Evolutionary conservation across 192 early-diverging fungal genomes (phyloP).

Genomic region (Linnemannia exigua): DNA sequence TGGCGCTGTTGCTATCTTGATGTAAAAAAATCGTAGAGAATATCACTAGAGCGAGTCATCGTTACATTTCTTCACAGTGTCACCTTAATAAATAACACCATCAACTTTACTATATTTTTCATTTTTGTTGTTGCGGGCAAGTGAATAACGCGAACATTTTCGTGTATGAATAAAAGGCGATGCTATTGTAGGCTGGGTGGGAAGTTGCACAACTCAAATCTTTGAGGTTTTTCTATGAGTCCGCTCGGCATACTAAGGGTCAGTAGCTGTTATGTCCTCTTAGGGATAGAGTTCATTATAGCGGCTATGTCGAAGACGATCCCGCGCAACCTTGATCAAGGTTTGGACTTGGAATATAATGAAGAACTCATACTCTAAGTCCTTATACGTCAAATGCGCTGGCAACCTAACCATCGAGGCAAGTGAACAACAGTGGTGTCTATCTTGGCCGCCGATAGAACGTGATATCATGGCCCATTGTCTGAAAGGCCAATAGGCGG

Average conservation of each 20-base stretch:
- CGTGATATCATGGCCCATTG: slow-evolving; percentile 13
- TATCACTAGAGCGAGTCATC: not conserved
- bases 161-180: too few relatives aligned
- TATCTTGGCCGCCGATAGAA: slow-evolving; percentile 20
- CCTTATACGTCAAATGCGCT: slow-evolving; percentile 8
- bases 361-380: slow-evolving; percentile 27
- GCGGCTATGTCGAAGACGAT: too few relatives aligned
- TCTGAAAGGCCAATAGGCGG: slow-evolving; percentile 17
- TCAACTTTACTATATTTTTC: too few relatives aligned
- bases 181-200: too few relatives aligned
- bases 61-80: too few relatives aligned
- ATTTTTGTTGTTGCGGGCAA: too few relatives aligned
- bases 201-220: too few relatives aligned
- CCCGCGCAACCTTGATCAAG: slow-evolving; percentile 1
- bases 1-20: slow-evolving; percentile 21
- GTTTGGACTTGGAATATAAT: slow-evolving; percentile 26
- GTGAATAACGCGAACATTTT: too few relatives aligned
- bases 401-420: slow-evolving; percentile 8
- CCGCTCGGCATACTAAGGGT: too few relatives aligned
- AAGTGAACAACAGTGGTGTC: slow-evolving; percentile 24
- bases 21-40: not conserved
- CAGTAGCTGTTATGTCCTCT: too few relatives aligned
- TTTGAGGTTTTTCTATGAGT: too few relatives aligned
- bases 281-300: too few relatives aligned
- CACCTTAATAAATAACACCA: not conserved